Conservation (phyloP, 2,329 filamentous ascomycete species). For the Macrophomina pseudophaseolina region DNA sequence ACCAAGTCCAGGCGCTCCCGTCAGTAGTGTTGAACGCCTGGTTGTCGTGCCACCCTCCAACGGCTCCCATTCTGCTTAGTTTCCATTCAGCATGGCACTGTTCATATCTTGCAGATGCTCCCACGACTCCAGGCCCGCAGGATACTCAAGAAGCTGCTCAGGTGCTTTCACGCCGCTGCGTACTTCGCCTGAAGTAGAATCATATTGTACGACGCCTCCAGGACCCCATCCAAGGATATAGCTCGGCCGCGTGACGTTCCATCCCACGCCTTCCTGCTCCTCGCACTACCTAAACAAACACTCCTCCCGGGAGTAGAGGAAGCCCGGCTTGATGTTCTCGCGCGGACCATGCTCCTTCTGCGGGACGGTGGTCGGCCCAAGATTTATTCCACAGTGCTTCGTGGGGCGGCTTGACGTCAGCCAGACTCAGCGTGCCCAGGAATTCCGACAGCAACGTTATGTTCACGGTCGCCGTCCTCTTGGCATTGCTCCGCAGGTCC, state of each 20-base stretch:
- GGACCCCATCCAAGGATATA: slow-evolving; percentile 57
- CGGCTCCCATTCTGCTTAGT: slow-evolving; percentile 57
- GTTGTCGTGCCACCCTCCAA: slow-evolving; percentile 48
- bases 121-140: slow-evolving; percentile 52
- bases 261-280: slow-evolving; percentile 41
- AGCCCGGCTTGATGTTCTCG: slow-evolving; percentile 54
- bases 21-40: slow-evolving; percentile 59
- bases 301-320: slow-evolving; percentile 63
- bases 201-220: slow-evolving; percentile 58
- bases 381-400: slow-evolving; percentile 59
- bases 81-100: slow-evolving; percentile 54
- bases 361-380: slow-evolving; percentile 51
- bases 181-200: slow-evolving; percentile 57
- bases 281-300: slow-evolving; percentile 51
- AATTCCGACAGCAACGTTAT: slow-evolving; percentile 55
- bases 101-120: slow-evolving; percentile 49
- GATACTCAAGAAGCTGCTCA: slow-evolving; percentile 51
- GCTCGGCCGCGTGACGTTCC: slow-evolving; percentile 56
- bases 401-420: slow-evolving; percentile 51
- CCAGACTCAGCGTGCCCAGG: slow-evolving; percentile 49
- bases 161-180: slow-evolving; percentile 52
- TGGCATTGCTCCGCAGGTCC: slow-evolving; percentile 56
- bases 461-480: slow-evolving; percentile 57
- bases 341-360: slow-evolving; percentile 55
- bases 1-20: slow-evolving; percentile 53